These are phyloP conservation scores for Nepenthes alata DNA, from an alignment of 179 eudicot genomes.

Conservation along the genomic window DNA sequence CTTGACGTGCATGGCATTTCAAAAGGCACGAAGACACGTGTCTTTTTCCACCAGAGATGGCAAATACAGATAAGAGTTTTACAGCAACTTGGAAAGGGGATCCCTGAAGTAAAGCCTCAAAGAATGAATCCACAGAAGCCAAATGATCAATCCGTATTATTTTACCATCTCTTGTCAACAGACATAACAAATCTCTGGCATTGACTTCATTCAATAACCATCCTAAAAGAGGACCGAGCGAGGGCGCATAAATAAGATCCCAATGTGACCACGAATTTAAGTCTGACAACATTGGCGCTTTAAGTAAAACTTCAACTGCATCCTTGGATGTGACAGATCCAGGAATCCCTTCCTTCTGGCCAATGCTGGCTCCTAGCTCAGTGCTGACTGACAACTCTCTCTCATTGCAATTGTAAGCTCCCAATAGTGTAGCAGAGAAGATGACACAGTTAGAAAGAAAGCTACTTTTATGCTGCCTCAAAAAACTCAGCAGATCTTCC, in stretches of 20 bases:
- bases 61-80: constrained; percentile 51
- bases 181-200: constrained; percentile 49
- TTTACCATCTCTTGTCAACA: constrained; percentile 61
- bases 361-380: constrained; percentile 13
- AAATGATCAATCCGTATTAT: constrained; percentile 62
- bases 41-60: constrained; percentile 60
- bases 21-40: constrained; percentile 61
- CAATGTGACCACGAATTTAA: constrained; percentile 69
- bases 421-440: constrained; percentile 61
- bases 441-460: constrained; percentile 32
- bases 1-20: constrained; percentile 62
- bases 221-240: constrained; percentile 71
- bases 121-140: constrained; percentile 55
- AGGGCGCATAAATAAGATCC: constrained; percentile 67
- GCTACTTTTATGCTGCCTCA: constrained; percentile 26
- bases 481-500: constrained; percentile 20
- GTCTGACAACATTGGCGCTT: constrained; percentile 75
- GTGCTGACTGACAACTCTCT: constrained; percentile 13
- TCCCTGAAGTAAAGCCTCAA: constrained; percentile 56
- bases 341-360: constrained; percentile 11
- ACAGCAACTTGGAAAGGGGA: constrained; percentile 72
- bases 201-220: constrained; percentile 68
- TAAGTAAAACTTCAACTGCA: constrained; percentile 52
- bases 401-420: constrained; percentile 15
- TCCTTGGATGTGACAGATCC: constrained; percentile 42